Evolutionary conservation across 176 grass and related monocot species (phyloP).

Genomic region (Saccharum officinarum): DNA sequence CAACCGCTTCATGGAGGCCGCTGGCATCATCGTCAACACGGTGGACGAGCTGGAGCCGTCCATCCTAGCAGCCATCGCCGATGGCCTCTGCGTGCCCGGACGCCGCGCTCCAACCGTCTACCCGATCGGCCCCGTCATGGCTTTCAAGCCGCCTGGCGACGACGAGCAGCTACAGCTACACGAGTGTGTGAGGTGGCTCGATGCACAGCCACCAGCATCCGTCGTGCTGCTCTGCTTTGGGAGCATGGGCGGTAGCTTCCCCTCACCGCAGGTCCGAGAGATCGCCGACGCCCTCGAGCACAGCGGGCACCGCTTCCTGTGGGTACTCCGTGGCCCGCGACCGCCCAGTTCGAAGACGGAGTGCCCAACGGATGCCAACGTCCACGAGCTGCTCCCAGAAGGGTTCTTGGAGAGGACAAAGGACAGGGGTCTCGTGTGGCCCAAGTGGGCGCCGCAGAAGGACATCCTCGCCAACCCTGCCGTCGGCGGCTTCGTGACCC

Average conservation of each 20-base stretch:
- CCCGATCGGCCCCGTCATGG: constrained; percentile 23
- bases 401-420: constrained; percentile 44
- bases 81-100: neutral
- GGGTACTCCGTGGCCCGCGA: constrained; percentile 42
- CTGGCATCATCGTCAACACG: constrained; percentile 47
- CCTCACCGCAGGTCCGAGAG: neutral
- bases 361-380: neutral
- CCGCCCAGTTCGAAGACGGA: too few relatives aligned
- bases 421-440: constrained; percentile 35
- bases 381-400: constrained; percentile 17
- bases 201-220: constrained; percentile 29
- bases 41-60: constrained; percentile 36
- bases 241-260: constrained; percentile 27
- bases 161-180: constrained; percentile 7
- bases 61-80: constrained; percentile 7
- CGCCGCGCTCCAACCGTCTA: constrained; percentile 17
- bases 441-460: constrained; percentile 45
- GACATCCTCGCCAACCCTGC: constrained; percentile 39
- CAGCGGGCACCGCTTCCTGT: constrained; percentile 48
- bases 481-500: constrained; percentile 57
- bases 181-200: constrained; percentile 49
- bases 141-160: neutral
- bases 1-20: constrained; percentile 4
- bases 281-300: constrained; percentile 41
- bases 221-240: constrained; percentile 53